These are phyloP conservation scores for Auricularia cornea DNA, from an alignment of 768 basidiomycete genomes.

Conservation along the genomic window DNA sequence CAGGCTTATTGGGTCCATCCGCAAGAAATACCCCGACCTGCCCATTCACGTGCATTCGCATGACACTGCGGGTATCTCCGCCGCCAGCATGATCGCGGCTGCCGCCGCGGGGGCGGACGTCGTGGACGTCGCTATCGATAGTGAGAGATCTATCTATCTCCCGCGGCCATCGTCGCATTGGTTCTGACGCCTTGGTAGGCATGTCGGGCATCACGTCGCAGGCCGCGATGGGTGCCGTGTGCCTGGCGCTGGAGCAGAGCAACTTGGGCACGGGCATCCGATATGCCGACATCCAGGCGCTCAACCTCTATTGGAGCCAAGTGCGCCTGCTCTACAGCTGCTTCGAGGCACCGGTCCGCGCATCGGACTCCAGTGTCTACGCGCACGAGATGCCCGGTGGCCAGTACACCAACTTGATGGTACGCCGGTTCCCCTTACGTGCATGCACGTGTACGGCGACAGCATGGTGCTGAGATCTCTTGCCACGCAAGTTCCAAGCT, in stretches of 20 bases:
- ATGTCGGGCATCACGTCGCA: slow-evolving; percentile 99
- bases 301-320: slow-evolving; percentile 98
- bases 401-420: slow-evolving; percentile 91
- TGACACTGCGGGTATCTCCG: slow-evolving; percentile 96
- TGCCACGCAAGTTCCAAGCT: slow-evolving; percentile 83
- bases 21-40: slow-evolving; percentile 92
- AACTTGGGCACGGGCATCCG: slow-evolving; percentile 90
- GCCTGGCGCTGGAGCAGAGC: slow-evolving; percentile 92
- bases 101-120: slow-evolving; percentile 98
- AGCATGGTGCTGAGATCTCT: slow-evolving; percentile 24
- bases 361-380: slow-evolving; percentile 96
- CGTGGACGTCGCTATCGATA: slow-evolving; percentile 97
- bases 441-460: slow-evolving; percentile 9
- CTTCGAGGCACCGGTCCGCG: slow-evolving; percentile 97
- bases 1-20: slow-evolving; percentile 88
- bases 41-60: slow-evolving; percentile 99
- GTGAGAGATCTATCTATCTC: slow-evolving; percentile 43
- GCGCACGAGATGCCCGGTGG: slow-evolving; percentile 99
- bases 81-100: slow-evolving; percentile 93
- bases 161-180: slow-evolving; percentile 12
- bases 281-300: slow-evolving; percentile 92
- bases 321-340: slow-evolving; percentile 90
- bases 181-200: slow-evolving; percentile 38
- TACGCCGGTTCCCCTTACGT: slow-evolving; percentile 29
- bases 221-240: slow-evolving; percentile 97